A percentile compares a stretch with the other conserved stretches of the same genome.
These are phyloP conservation scores for Trichophaea hybrida DNA, from an alignment of 2,329 filamentous ascomycete species.

Conservation along the genomic window DNA sequence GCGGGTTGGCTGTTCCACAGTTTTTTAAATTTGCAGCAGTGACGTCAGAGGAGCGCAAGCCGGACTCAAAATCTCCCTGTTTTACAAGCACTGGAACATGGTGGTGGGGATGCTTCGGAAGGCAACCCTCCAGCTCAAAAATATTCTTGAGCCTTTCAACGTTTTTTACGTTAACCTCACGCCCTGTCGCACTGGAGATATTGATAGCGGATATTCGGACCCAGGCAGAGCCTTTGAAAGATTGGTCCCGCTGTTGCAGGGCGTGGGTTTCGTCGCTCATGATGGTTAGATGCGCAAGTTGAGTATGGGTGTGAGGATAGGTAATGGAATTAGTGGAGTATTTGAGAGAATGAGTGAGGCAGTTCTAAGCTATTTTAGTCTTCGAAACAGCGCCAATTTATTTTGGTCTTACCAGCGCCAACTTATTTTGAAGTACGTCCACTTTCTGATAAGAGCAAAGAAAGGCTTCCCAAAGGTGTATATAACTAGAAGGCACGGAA, in stretches of 20 bases:
- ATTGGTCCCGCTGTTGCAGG: not conserved
- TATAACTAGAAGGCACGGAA: too few relatives aligned
- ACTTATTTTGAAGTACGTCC: too few relatives aligned
- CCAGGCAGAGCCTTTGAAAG: not conserved
- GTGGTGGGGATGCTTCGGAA: not conserved
- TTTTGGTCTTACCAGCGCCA: too few relatives aligned
- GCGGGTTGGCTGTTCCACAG: not conserved
- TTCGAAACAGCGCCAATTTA: too few relatives aligned
- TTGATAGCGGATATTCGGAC: not conserved
- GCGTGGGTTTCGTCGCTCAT: too few relatives aligned
- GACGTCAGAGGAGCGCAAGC: constrained; percentile 9
- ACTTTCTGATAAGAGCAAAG: too few relatives aligned
- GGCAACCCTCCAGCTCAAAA: not conserved
- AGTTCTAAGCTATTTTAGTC: too few relatives aligned
- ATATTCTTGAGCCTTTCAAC: not conserved
- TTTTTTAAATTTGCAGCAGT: not conserved
- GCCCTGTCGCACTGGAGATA: not conserved
- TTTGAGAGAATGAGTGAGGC: too few relatives aligned
- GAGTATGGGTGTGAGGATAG: too few relatives aligned
- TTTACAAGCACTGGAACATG: not conserved
- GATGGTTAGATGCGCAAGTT: too few relatives aligned
- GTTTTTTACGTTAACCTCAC: not conserved
- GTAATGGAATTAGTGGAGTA: too few relatives aligned
- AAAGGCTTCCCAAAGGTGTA: too few relatives aligned
- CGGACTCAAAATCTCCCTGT: constrained; percentile 26